These are phyloP conservation scores for Phaeoacremonium minimum DNA, from an alignment of 2,329 filamentous ascomycete genomes.

Conservation along the genomic window DNA sequence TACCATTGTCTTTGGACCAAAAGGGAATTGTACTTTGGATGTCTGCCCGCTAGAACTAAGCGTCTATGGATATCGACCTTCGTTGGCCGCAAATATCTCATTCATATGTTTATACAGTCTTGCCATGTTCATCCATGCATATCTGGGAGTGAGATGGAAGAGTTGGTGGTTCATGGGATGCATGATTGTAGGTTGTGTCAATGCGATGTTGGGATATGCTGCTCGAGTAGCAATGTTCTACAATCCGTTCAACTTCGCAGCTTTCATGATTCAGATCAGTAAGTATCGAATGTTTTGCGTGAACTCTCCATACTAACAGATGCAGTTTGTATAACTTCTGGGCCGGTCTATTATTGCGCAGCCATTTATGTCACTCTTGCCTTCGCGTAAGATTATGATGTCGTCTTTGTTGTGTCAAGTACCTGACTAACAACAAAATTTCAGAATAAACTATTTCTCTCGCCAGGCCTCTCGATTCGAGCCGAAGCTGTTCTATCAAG, in stretches of 20 bases:
- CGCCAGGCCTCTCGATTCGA: slow-evolving; percentile 20
- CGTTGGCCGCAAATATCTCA: slow-evolving; percentile 32
- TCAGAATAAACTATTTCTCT: slow-evolving; percentile 19
- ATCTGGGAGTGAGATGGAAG: slow-evolving; percentile 41
- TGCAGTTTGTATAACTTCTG: slow-evolving; percentile 52
- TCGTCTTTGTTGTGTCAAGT: neutral
- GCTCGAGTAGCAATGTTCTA: slow-evolving; percentile 53
- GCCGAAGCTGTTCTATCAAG: slow-evolving; percentile 23
- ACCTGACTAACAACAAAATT: neutral
- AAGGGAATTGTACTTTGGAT: slow-evolving; percentile 44
- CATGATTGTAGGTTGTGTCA: slow-evolving; percentile 51
- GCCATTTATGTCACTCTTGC: slow-evolving; percentile 62
- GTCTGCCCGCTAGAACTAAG: slow-evolving; percentile 40
- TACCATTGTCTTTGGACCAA: slow-evolving; percentile 32
- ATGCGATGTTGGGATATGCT: slow-evolving; percentile 57
- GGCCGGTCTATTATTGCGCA: slow-evolving; percentile 52
- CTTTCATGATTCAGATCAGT: slow-evolving; percentile 63
- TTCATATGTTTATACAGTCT: slow-evolving; percentile 41
- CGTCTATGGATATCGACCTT: slow-evolving; percentile 42
- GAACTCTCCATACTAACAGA: neutral
- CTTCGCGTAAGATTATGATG: slow-evolving; percentile 18
- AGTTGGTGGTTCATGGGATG: slow-evolving; percentile 42
- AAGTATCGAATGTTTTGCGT: slow-evolving; percentile 12
- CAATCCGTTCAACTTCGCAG: slow-evolving; percentile 53
- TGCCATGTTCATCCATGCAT: slow-evolving; percentile 38